Percentiles rank a stretch among this genome's conserved stretches.
phyloP scores from a whole-genome alignment of 176 grass and related monocot genomes.

The Secale cereale region DNA sequence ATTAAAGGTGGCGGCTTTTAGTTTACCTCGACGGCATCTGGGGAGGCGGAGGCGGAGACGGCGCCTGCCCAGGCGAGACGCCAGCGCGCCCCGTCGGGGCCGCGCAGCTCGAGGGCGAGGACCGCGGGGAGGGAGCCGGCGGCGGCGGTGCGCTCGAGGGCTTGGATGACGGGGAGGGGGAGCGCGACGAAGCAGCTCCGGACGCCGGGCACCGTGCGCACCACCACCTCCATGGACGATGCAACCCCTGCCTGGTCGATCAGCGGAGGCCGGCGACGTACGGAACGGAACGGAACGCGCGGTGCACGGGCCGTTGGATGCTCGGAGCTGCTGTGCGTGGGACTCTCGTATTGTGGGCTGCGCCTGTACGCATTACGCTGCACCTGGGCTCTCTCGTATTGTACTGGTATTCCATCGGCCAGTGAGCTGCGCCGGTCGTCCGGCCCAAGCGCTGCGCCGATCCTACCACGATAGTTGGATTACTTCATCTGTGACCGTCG shows the following conservation, averaged over 20 bases:
- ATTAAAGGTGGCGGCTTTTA: not conserved
- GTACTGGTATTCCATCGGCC: no score
- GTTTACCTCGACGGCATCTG: conserved; percentile 11
- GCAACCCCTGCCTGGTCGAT: not conserved
- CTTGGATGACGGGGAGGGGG: conserved; percentile 9
- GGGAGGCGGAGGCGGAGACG: not conserved
- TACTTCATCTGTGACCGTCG: no score
- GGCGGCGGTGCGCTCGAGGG: conserved; percentile 2
- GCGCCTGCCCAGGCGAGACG: conserved; percentile 4
- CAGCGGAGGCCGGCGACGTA: not conserved
- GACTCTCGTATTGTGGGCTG: not conserved
- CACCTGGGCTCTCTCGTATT: not conserved
- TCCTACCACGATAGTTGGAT: no score
- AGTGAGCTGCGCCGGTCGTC: no score
- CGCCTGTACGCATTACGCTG: not conserved
- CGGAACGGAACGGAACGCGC: not conserved
- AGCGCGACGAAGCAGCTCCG: conserved; percentile 11
- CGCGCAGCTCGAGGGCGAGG: not conserved
- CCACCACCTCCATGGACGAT: conserved; percentile 9
- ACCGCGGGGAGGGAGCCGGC: conserved; percentile 7
- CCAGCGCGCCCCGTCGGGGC: not conserved
- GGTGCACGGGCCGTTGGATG: not conserved
- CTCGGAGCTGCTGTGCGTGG: not conserved
- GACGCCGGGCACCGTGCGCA: not conserved
- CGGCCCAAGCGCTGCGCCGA: no score